A percentile compares a stretch with the other conserved stretches of the same genome.
Evolutionary conservation across 2,329 filamentous ascomycete genomes (phyloP).

Genomic region (Aspergillus niger): DNA sequence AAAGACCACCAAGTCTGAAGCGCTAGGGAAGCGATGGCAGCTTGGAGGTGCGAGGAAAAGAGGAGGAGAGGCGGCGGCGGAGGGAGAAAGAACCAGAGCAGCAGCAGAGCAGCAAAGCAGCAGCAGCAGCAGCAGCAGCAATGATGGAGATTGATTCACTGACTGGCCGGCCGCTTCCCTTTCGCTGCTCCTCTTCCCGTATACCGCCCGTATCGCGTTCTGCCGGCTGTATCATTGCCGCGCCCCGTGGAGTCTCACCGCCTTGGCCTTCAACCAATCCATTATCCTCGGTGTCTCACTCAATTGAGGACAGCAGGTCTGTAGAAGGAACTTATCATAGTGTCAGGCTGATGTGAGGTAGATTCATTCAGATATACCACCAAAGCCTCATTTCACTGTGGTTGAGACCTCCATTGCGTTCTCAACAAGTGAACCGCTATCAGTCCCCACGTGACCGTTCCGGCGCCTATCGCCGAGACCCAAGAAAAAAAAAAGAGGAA

Average conservation of each 20-base stretch:
- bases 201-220: conserved; percentile 10
- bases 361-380: background rate
- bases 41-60: conserved; percentile 4
- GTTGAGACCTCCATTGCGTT: background rate
- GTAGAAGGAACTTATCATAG: too few species aligned
- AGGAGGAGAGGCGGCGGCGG: conserved; percentile 18
- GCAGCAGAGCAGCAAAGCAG: conserved; percentile 7
- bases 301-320: background rate
- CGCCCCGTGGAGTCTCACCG: conserved; percentile 4
- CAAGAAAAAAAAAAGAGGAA: conserved; percentile 5
- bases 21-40: conserved; percentile 1
- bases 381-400: background rate
- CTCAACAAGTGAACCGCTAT: background rate
- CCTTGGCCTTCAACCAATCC: background rate
- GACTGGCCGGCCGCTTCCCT: background rate
- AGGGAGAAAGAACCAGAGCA: conserved; percentile 17
- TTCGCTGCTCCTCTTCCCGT: conserved; percentile 1
- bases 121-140: conserved; percentile 5
- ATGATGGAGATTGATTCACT: conserved; percentile 2
- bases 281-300: background rate
- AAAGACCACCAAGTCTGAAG: background rate
- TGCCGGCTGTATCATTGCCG: conserved; percentile 3
- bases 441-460: conserved; percentile 16
- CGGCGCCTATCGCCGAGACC: conserved; percentile 17
- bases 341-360: background rate